These are phyloP conservation scores for Anthracocystis walkeri DNA, from an alignment of 1,284 basidiomycete species.

Conservation along the genomic window DNA sequence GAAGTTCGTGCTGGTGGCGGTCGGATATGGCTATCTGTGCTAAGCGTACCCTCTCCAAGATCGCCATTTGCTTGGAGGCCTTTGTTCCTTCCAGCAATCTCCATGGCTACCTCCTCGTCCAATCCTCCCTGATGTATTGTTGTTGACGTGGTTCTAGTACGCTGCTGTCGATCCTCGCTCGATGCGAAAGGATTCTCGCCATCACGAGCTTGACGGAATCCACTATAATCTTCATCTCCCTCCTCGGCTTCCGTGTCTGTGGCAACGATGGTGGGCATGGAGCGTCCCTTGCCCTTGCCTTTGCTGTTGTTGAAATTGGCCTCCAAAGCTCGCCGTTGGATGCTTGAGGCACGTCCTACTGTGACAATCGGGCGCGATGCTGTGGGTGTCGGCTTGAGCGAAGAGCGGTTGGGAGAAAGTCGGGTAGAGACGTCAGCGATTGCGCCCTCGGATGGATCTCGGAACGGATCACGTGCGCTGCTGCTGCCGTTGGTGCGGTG, in stretches of 20 bases:
- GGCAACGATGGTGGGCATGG: conserved; percentile 53
- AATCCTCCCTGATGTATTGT: conserved; percentile 49
- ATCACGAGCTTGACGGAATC: not conserved
- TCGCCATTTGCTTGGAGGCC: conserved; percentile 25
- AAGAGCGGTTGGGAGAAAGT: conserved; percentile 13
- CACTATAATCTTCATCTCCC: not conserved
- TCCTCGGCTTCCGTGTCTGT: conserved; percentile 50
- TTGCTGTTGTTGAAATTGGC: conserved; percentile 13
- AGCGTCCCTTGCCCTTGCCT: conserved; percentile 33
- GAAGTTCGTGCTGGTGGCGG: conserved; percentile 28
- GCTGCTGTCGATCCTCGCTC: conserved; percentile 17
- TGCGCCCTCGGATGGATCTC: conserved; percentile 29
- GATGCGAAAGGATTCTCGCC: conserved; percentile 35
- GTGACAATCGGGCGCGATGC: conserved; percentile 53
- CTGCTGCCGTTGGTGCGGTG: not conserved
- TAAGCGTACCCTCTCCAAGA: conserved; percentile 29
- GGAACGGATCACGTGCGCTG: conserved; percentile 33
- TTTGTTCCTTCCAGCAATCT: conserved; percentile 22
- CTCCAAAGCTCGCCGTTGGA: conserved; percentile 44
- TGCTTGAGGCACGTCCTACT: conserved; percentile 53
- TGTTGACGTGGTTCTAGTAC: conserved; percentile 15
- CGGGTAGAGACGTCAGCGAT: not conserved
- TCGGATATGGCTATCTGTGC: conserved; percentile 4
- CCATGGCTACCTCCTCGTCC: conserved; percentile 45
- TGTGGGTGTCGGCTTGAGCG: conserved; percentile 44